Base-by-base conservation (phyloP, 257 asterid genomes). In the Sherardia arvensis region DNA sequence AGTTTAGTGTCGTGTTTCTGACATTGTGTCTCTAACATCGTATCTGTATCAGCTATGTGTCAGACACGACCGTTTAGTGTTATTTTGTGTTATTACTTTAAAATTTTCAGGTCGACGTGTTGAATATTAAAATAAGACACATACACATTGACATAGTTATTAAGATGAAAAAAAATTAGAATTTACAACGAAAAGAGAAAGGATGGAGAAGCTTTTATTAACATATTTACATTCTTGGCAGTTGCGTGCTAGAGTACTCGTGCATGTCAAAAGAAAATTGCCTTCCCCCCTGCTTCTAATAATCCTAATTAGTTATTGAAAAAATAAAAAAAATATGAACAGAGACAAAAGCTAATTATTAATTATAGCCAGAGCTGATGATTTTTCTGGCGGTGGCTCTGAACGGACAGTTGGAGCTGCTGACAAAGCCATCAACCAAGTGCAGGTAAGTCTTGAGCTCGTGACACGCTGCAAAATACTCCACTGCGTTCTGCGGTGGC, bases 401-500 rank as follows among this genome's bases (percentile, higher is more conserved):
- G 26, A 88, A 75, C 12, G 99, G 94, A 66, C 99, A 87, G 62
- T 78, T 80, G 7, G 97, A 83, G 75, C 95, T 76, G 75, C 95
- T 76, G 12, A 79, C 96, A 68, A 87, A 89, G 5, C 81, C 88
- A 48, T 84, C 69, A 27, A 93, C 95, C 26, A 93, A 74, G 11
- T 83, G 90, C 12, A 93, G 90, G 59, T 90, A 93, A 1, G 99
- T 87, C 66, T 87, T 86, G 22, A 93, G 80, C 12, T 93, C 99
- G 38, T 93, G 99, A 33, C 96, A 87, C 4, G 90, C 64, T 15
- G 92, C 96, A 3, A 90, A 70, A 54, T 43, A 43, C 51, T 77
- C 69, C 38, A 76, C 59, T 3, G 77, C 70, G 47, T 74, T 78
- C 2, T 76, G 45, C 10, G 95, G 87, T 20, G 89, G 84, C 66